Evolutionary conservation across 306 rosid genomes (phyloP), one percentile per base, ranked within the genome.

Genomic region (Herpetospermum pedunculosum): DNA sequence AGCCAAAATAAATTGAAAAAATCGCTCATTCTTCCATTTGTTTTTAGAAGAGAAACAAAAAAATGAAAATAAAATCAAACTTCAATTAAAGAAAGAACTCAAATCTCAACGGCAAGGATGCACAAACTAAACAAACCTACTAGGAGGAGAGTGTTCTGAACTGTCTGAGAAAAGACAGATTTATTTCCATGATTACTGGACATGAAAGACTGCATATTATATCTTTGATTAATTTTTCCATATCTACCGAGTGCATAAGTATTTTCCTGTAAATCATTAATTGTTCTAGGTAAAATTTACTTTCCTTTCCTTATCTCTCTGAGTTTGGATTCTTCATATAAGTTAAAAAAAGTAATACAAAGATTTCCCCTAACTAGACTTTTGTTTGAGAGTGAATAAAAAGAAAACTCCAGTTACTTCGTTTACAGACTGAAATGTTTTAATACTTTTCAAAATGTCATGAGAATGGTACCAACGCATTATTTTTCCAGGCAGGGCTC

Each of bases 1-100:
- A 71, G 55, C 73, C 23, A 44, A 44, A 69, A 49, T 60, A 48
- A 35, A 82, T 8, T 47, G 21, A 34, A 74, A 78, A 75, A 72
- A 53, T 11, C 3, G 6, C 75, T 47, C n/a, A 71, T 18, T 48
- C 35, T 18, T 34, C n/a, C 46, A 49, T 30, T 71, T 29, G 14
- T 1, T n/a, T n/a, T n/a, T n/a, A n/a, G n/a, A 71, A 0, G 62
- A 29, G 37, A 18, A 3, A 63, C 47, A 35, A 63, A 62, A 63
- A 38, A 67, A 11, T 65, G 19, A 67, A 44, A 40, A 25, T 12
- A 67, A 38, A 40, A 67, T 23, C 34, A 4, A 37, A 9, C 18
- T 8, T 3, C 25, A 35, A 63, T 9, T n/a, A 35, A 63, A 35
- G 44, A 60, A 60, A 60, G 32, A 32, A 32, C 26, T 32, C 41